Evolutionary conservation across 768 basidiomycete species (phyloP), one percentile per base, ranked within the genome.

Genomic region (Boletus rubropictus): DNA sequence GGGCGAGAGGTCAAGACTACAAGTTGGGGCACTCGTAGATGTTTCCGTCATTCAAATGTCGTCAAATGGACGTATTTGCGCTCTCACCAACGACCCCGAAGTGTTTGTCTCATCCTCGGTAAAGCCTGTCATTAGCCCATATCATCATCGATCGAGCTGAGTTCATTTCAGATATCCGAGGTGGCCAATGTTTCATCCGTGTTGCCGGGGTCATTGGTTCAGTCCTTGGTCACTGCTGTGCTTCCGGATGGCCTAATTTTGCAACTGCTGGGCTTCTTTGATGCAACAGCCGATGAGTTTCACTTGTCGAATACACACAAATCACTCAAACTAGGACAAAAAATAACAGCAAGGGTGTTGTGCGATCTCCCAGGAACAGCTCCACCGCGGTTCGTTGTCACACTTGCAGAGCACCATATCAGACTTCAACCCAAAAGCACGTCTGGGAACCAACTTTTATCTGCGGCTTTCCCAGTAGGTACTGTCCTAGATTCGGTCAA

Each of bases 201-300:
- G 39, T 78, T 97, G 35, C 95, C 96, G 8, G 92, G 93, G 14
- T 73, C 79, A 21, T 75, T 94, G 15, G 90, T 94, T 18, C 82
- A 87, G 63, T 81, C 78, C 9, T 72, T 95, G 32, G 76, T 99
- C 47, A 96, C 92, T 2, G 80, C 81, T 17, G 75, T 86, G 18
- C 72, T 81, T 34, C 72, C 83, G 14, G 74, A 69, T 21, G 96
- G 96, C 15, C 69, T 97, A 28, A 89, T 88, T 62, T 70, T 98
- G 25, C 94, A 95, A 67, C 72, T 97, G 15, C 76, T 94, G 21
- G 93, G 91, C 0, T 94, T 86, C 65, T 98, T 92, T 66, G 85
- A 89, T 31, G 95, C 92, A 27, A 95, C 91, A 1, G 74, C 88
- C 21, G 93, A 96, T 59, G 73, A 80, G 29, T 77, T 85, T 48